Base-by-base conservation (phyloP, 148 eudicot genomes). In the Agrostemma githago region DNA sequence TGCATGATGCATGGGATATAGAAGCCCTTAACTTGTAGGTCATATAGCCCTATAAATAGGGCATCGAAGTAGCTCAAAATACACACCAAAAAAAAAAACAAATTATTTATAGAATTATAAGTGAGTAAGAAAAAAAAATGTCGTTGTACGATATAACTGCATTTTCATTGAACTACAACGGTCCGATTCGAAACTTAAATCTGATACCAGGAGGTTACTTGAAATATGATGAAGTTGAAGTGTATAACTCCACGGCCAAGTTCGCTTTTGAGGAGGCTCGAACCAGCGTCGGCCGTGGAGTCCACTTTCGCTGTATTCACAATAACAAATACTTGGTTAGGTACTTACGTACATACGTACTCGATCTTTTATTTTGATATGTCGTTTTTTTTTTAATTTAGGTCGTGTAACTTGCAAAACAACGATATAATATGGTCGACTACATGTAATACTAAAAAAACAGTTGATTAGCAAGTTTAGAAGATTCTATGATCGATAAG, bases 321-420 rank as follows among this genome's bases (percentile, higher is more conserved):
- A 67, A 67, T 34, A 67, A 67, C 54, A 67, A 67, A 5, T 67
- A 67, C 70, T 43, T 67, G 54, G 70, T 67, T n/a, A 41, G 70
- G 70, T 67, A 67, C 7, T 0, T 43, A 43, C 48, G 1, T 8
- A 43, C n/a, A 1, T 26, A 26, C 34, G 1, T 26, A 26, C 34
- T 26, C 34, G 34, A 26, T 26, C 34, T 26, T 26, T 26, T 26
- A 26, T 26, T 26, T 26, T 26, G 1, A 26, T 26, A 26, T 26
- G 34, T 26, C 34, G 34, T n/a, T 26, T 26, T 26, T 26, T 26
- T 26, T 26, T 26, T 26, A 0, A 1, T 26, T n/a, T n/a, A n/a
- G n/a, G n/a, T n/a, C n/a, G n/a, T 26, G 34, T 26, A 26, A 26
- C 34, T 26, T 26, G 34, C 34, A 26, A 26, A 1, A 1, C 34